Evolutionary conservation across 179 eudicot species (phyloP), one percentile per base, ranked within the genome.

Genomic region (Gypsophila paniculata): DNA sequence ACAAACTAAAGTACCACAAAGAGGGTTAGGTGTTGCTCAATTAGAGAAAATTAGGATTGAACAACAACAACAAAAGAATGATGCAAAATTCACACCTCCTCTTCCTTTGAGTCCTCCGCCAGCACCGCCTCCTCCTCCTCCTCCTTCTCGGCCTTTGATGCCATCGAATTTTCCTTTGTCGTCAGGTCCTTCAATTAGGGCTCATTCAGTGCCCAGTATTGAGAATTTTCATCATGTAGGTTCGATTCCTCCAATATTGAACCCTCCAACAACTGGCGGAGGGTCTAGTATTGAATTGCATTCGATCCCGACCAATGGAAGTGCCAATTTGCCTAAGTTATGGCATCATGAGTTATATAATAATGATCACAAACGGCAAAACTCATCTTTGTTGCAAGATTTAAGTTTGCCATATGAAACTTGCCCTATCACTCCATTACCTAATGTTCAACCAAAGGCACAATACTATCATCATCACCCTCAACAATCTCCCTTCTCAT

Each of bases 21-120:
- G 98, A 77, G 98, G 98, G 34, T 74, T 93, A 73, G 98, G 98
- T 74, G 96, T 93, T 57, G 97, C 98, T 36, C 93, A 93, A 71
- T 89, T 93, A 53, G 97, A 93, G 75, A 89, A 76, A 80, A 85
- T 93, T 71, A 86, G 93, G 68, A 70, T 84, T 15, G 93, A 86
- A 72, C 97, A 89, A 62, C 86, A 29, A 29, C 34, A 81, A 49
- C 85, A 84, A 61, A 83, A 79, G 63, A 82, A 78, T 44, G 83
- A 76, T 65, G 64, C 69, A 13, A 78, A 78, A 29, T 57, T 77
- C 54, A 80, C 90, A 66, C 65, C 79, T 38, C 49, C 85, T 6
- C 36, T 77, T 19, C 46, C 72, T n/a, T 59, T 61, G 14, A 23
- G 48, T 0, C 39, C 68, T 19, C 36, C 54, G 19, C 70, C 70